Evolutionary conservation across 129 eudicot genomes (phyloP), one percentile per base, ranked within the genome.

Genomic region (Gnaphalium uliginosum): DNA sequence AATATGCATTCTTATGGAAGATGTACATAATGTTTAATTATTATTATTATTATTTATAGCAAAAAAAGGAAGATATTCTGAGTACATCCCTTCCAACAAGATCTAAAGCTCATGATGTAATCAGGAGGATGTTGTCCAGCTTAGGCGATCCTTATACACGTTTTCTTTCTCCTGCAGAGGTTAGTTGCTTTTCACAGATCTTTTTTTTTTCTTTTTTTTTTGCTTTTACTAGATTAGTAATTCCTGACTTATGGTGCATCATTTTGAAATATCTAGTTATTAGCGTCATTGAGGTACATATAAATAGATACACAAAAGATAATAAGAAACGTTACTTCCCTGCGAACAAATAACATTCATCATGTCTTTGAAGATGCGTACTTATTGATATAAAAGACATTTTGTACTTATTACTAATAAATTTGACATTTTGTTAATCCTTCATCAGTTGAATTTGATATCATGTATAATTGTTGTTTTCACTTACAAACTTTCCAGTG

Each of bases 61-160:
- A 81, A 84, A 90, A 90, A 90, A 94, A 89, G 78, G 97, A 88
- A 74, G 93, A 90, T 70, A 68, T 94, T 0, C 65, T 79, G 61
- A 78, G 91, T 70, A 77, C 85, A 51, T 79, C 96, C 21, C 85
- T 94, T n/a, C 92, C 58, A 85, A 80, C 91, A 30, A 84, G 89
- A 71, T 83, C 93, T 62, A 94, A 88, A 83, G 98, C 97, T 39
- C 98, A 94, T 79, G 96, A 89, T 73, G 72, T 87, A 21, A 90
- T 94, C 56, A 56, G 86, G 62, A 85, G 87, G 57, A 94, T 94
- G 98, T 79, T 94, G 79, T 85, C 97, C 25, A 94, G 88, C 82
- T 82, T 94, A 79, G 96, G 91, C 56, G 98, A 93, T 79, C 96
- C 89, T 61, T 93, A 93, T 77, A 88, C 96, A 1, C 98, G 98